Percentiles rank a stretch among this genome's conserved stretches.
Conservation (phyloP, 441 rosid genomes). For the Aleurites moluccanus region DNA sequence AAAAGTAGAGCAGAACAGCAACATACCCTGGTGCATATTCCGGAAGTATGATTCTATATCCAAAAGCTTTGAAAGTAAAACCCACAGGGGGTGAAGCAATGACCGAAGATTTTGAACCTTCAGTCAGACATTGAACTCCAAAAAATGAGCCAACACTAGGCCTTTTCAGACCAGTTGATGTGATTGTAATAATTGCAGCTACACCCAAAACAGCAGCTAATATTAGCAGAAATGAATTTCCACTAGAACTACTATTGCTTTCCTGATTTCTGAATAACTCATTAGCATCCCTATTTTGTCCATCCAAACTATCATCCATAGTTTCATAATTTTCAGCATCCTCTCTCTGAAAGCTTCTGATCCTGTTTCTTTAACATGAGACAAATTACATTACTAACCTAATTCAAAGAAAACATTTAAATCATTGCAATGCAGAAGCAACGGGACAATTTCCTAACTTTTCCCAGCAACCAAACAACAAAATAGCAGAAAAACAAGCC, state of each 20-base stretch:
- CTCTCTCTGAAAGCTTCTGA: conserved; percentile 26
- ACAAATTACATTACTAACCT: not conserved
- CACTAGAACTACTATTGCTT: conserved; percentile 22
- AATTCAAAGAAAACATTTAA: not conserved
- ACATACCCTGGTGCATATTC: conserved; percentile 73
- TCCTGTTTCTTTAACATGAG: conserved; percentile 31
- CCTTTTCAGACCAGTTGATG: conserved; percentile 41
- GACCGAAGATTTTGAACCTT: conserved; percentile 49
- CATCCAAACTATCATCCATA: conserved; percentile 29
- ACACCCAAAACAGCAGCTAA: conserved; percentile 53
- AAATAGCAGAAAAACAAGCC: not conserved
- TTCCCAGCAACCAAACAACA: not conserved
- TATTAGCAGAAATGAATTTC: conserved; percentile 51
- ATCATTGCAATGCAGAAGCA: not conserved
- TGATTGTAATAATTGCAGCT: conserved; percentile 48
- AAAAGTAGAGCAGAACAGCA: not conserved
- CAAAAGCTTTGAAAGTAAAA: conserved; percentile 69
- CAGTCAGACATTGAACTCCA: conserved; percentile 51
- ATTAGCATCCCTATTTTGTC: conserved; percentile 20
- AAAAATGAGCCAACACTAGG: conserved; percentile 45
- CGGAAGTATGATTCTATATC: conserved; percentile 67
- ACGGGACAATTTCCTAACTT: not conserved
- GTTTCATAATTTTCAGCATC: conserved; percentile 36
- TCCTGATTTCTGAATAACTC: conserved; percentile 31
- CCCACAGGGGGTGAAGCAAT: conserved; percentile 44